Conservation (phyloP, 805 yeast species). For the Candida coleopterorum region DNA sequence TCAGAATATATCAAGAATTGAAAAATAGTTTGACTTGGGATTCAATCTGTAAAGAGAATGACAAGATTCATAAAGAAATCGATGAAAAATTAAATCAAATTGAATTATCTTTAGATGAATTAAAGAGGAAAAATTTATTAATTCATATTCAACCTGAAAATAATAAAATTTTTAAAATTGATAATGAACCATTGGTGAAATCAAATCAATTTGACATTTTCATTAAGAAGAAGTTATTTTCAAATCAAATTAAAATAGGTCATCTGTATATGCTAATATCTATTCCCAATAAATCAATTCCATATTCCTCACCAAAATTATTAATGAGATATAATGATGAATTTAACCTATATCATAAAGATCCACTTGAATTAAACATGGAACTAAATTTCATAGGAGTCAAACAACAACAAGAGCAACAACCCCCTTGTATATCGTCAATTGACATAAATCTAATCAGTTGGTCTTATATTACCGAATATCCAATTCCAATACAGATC, state of each 20-base stretch:
- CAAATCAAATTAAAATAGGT: slow-evolving; percentile 31
- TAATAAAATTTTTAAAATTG: not conserved
- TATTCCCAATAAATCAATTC: slow-evolving; percentile 30
- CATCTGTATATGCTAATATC: slow-evolving; percentile 26
- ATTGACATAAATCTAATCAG: slow-evolving; percentile 34
- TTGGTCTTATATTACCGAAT: slow-evolving; percentile 39
- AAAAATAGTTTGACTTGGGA: slow-evolving; percentile 30
- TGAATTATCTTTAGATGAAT: slow-evolving; percentile 23
- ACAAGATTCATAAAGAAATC: slow-evolving; percentile 33
- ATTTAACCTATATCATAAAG: slow-evolving; percentile 27
- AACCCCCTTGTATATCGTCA: slow-evolving; percentile 31
- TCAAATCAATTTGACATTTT: slow-evolving; percentile 17
- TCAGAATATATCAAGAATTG: slow-evolving; percentile 24
- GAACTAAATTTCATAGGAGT: slow-evolving; percentile 25
- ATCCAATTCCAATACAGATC: slow-evolving; percentile 35
- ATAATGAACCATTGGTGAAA: slow-evolving; percentile 24
- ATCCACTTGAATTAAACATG: slow-evolving; percentile 22
- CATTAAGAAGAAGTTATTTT: slow-evolving; percentile 32
- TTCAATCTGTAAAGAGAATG: slow-evolving; percentile 21
- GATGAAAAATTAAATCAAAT: slow-evolving; percentile 23
- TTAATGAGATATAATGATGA: slow-evolving; percentile 33
- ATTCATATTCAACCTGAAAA: slow-evolving; percentile 4
- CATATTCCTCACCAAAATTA: slow-evolving; percentile 34
- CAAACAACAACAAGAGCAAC: slow-evolving; percentile 15
- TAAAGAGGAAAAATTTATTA: slow-evolving; percentile 31